phyloP scores from a whole-genome alignment of 345 rosid species.

The Cochlearia excelsa region DNA sequence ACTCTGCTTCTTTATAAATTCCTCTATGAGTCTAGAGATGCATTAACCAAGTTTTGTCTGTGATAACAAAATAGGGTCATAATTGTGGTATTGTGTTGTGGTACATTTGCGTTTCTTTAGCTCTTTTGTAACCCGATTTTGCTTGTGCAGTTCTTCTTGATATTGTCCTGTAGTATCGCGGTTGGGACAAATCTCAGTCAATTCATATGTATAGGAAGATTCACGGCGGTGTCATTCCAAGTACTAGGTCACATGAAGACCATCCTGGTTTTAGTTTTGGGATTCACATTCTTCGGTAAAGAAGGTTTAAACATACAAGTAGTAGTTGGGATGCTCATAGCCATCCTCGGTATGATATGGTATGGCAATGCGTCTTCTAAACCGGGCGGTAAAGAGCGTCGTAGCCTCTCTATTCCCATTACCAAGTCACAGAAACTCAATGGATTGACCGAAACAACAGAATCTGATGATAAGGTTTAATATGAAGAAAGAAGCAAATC shows the following conservation, averaged over 20 bases:
- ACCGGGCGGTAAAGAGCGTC: conserved; percentile 92
- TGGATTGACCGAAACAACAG: conserved; percentile 47
- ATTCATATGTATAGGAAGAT: conserved; percentile 96
- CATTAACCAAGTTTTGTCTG: background rate
- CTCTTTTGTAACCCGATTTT: background rate
- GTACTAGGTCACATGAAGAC: conserved; percentile 99
- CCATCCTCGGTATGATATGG: conserved; percentile 90
- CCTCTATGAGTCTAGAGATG: background rate
- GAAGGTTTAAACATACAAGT: conserved; percentile 92
- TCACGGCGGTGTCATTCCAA: conserved; percentile 95
- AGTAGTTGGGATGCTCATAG: conserved; percentile 80
- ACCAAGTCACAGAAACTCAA: conserved; percentile 53
- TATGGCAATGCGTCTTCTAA: conserved; percentile 92
- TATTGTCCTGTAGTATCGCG: conserved; percentile 82
- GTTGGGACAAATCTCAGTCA: conserved; percentile 99
- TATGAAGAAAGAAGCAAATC: conserved; percentile 8
- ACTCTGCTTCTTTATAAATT: conserved; percentile 1
- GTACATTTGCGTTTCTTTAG: conserved; percentile 7
- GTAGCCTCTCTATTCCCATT: conserved; percentile 49
- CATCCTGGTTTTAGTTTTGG: conserved; percentile 76
- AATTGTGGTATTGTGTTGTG: background rate
- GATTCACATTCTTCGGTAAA: conserved; percentile 86
- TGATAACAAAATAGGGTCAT: conserved; percentile 11
- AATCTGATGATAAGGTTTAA: conserved; percentile 67
- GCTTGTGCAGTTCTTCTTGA: conserved; percentile 60